Base-by-base conservation (phyloP, 257 asterid genomes). In the Marsdenia floribunda region DNA sequence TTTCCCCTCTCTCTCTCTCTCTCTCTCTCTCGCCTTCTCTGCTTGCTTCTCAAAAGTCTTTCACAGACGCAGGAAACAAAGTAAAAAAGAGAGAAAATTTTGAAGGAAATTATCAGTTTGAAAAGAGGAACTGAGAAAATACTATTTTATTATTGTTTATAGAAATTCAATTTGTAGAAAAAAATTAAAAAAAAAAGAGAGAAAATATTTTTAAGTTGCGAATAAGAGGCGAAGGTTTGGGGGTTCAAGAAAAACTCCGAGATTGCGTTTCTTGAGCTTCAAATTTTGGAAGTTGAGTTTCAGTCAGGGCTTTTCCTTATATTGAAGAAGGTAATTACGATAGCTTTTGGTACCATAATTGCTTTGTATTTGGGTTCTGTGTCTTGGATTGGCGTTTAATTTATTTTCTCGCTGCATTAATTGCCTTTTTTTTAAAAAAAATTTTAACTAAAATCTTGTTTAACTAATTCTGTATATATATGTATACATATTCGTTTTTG, bases 291-390 rank as follows among this genome's bases (percentile, higher is more conserved):
- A 26, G 15, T 61, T 13, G 53, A 24, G 24, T 61, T 64, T 65
- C 53, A 42, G 50, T 73, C 73, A 73, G 78, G 78, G 82, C 59
- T 78, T 68, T 64, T 24, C 73, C 22, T 22, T 49, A 66, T 77
- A 70, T 24, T 65, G 55, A 42, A 64, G 21, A 29, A 37, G 37
- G 76, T 70, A 18, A 35, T n/a, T 46, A 37, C 40, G 57, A 59
- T n/a, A 10, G 6, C 0, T 35, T 70, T 53, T 64, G 53, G 19
- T 54, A 22, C 53, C 47, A 37, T 58, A 60, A 24, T 60, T 68
- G 65, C 35, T 44, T 38, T 44, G 5, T 49, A 54, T 50, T 77
- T 71, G 22, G 55, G 29, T 70, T 77, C 75, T 24, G 29, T 71
- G 55, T 46, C 69, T 69, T 15, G 54, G 66, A 33, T 73, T 67